Conservation (phyloP, 345 rosid genomes). For the Syzygium grande region DNA sequence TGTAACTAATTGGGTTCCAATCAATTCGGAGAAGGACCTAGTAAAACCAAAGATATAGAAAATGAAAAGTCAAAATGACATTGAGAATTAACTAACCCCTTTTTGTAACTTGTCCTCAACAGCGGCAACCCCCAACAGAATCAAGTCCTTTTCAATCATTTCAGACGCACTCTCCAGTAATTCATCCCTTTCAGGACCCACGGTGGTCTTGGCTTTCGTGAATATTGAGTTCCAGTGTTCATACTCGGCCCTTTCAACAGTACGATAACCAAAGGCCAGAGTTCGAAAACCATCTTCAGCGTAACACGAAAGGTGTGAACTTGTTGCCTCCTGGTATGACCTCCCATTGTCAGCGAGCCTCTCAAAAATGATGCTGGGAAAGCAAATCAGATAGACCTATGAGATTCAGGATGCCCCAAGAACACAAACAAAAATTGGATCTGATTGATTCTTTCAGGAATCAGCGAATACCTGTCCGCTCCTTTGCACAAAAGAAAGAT, state of each 20-base stretch:
- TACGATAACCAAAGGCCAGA: constrained; percentile 57
- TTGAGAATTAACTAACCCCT: constrained; percentile 43
- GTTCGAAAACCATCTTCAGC: constrained; percentile 79
- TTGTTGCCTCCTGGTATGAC: constrained; percentile 32
- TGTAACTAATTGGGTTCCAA: background rate
- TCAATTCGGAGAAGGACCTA: background rate
- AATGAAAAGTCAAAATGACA: background rate
- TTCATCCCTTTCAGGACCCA: constrained; percentile 64
- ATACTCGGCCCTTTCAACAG: constrained; percentile 37
- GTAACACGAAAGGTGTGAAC: constrained; percentile 43
- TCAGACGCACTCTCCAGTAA: constrained; percentile 58
- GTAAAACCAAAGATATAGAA: background rate
- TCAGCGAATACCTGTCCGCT: constrained; percentile 54
- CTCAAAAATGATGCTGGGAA: constrained; percentile 58
- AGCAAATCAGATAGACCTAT: background rate
- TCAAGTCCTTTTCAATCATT: constrained; percentile 62
- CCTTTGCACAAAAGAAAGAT: constrained; percentile 76
- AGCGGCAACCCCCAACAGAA: constrained; percentile 59
- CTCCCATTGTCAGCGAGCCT: constrained; percentile 58
- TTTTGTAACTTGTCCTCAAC: constrained; percentile 81
- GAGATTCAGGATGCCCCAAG: background rate
- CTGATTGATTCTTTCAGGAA: background rate
- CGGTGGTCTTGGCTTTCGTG: constrained; percentile 46
- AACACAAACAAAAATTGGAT: background rate
- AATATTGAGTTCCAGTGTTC: constrained; percentile 44